Base-by-base conservation (phyloP, 129 eudicot genomes). In the Flaveria ramosissima region DNA sequence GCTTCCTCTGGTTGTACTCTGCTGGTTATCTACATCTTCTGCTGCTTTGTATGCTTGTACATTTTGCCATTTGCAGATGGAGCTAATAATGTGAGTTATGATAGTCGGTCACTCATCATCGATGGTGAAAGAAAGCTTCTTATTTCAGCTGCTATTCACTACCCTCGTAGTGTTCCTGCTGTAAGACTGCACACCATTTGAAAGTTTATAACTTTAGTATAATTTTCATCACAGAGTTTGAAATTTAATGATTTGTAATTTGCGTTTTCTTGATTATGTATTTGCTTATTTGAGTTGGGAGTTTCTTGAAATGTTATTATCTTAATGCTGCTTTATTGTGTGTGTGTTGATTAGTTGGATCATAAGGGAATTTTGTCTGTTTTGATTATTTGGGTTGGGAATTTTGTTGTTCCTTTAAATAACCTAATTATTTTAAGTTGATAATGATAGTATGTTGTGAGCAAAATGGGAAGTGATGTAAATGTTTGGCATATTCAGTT, bases 101-200 rank as follows among this genome's bases (percentile, higher is more conserved):
- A 94, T 83, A 70, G 79, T 19, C 91, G 93, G 7, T 94, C 99
- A 17, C 89, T 94, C 45, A 84, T 94, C 30, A 89, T 94, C 63
- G 76, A 91, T 77, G 99, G 97, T 78, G 85, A 87, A 63, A 82
- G 97, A 50, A 87, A 91, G 87, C 97, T 94, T 53, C 87, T 94
- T 77, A 91, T 94, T 67, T 94, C 97, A 46, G 92, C 97, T 78
- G 81, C 98, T 65, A 94, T 94, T 71, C 98, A 94, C 77, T 94
- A 94, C 83, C 98, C 98, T 78, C 96, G 98, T 75, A 94, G 98
- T 81, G 97, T 94, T 57, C 97, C 98, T 68, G 89, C 93, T 69
- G 98, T 71, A 36, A 81, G 89, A 74, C 26, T 45, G 30, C 10
- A 19, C 16, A 39, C 57, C 17, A 17, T 70, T 71, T 26, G 23